These are phyloP conservation scores for Flagelloscypha sp. DNA, from an alignment of 768 basidiomycete genomes.

Conservation along the genomic window DNA sequence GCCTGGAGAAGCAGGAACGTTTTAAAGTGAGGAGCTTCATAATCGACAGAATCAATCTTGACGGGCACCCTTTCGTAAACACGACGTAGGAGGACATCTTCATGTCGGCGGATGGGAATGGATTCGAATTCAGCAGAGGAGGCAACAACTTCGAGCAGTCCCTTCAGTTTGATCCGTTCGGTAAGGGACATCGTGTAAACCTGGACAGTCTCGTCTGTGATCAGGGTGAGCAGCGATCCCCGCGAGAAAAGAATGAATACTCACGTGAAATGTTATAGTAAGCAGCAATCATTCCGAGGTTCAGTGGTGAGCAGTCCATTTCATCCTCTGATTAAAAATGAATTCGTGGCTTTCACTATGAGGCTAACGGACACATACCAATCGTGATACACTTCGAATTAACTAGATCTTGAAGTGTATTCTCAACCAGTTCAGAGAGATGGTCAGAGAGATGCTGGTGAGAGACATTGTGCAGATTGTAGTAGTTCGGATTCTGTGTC, in stretches of 20 bases:
- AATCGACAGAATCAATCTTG: conserved; percentile 78
- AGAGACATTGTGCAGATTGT: conserved; percentile 89
- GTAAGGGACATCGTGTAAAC: conserved; percentile 94
- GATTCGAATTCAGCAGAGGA: conserved; percentile 95
- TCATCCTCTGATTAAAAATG: conserved; percentile 59
- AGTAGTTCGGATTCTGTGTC: conserved; percentile 96
- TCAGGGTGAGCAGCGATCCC: conserved; percentile 7
- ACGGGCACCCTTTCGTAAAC: conserved; percentile 97
- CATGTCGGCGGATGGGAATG: conserved; percentile 92
- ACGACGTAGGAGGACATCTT: conserved; percentile 73
- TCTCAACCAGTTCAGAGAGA: conserved; percentile 92
- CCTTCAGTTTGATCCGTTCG: conserved; percentile 94
- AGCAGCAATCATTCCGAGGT: conserved; percentile 97
- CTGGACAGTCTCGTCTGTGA: conserved; percentile 86
- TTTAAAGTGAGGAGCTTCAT: conserved; percentile 96
- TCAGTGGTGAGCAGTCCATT: conserved; percentile 86
- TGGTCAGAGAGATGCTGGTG: conserved; percentile 95
- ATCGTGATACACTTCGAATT: conserved; percentile 94
- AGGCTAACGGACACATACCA: conserved; percentile 32
- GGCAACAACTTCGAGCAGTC: conserved; percentile 91
- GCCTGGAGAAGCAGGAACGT: conserved; percentile 95
- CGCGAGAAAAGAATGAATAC: conserved; percentile 18
- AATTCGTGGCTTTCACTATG: not conserved
- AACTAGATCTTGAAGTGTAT: conserved; percentile 81
- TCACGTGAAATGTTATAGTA: conserved; percentile 90